Percentiles rank a stretch among this genome's conserved stretches.
phyloP scores from a whole-genome alignment of 1,139 yeast species.

The Meyerozyma carpophila region DNA sequence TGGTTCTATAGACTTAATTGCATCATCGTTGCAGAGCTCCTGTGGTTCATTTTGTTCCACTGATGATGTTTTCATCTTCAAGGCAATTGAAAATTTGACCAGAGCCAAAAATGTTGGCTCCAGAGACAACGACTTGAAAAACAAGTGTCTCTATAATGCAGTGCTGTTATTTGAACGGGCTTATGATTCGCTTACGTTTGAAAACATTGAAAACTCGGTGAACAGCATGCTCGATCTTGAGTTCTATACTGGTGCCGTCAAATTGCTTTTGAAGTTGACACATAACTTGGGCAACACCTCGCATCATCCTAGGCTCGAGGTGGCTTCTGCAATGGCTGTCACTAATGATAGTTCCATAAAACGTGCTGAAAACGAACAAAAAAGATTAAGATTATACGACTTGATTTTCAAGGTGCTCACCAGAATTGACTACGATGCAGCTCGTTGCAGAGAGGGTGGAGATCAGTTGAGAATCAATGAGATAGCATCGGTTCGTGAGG shows the following conservation, averaged over 20 bases:
- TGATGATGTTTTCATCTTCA: slow-evolving; percentile 87
- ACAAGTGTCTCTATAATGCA: slow-evolving; percentile 69
- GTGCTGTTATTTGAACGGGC: slow-evolving; percentile 75
- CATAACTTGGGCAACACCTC: slow-evolving; percentile 48
- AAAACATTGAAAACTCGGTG: slow-evolving; percentile 76
- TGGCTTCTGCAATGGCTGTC: not conserved
- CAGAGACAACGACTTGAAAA: slow-evolving; percentile 64
- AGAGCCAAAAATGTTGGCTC: slow-evolving; percentile 75
- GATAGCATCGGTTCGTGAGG: slow-evolving; percentile 57
- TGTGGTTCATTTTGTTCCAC: slow-evolving; percentile 96
- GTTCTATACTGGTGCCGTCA: slow-evolving; percentile 81
- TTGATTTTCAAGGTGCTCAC: slow-evolving; percentile 70
- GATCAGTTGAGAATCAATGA: slow-evolving; percentile 46
- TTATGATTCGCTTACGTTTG: slow-evolving; percentile 70
- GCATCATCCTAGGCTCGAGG: slow-evolving; percentile 1
- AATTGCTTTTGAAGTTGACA: slow-evolving; percentile 75
- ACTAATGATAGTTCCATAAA: slow-evolving; percentile 7
- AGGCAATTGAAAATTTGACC: slow-evolving; percentile 88
- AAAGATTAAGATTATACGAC: slow-evolving; percentile 58
- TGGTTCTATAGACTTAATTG: slow-evolving; percentile 88
- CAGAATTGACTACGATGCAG: slow-evolving; percentile 64
- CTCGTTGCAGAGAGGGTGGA: slow-evolving; percentile 42
- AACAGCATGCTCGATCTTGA: slow-evolving; percentile 72
- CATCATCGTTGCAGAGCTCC: slow-evolving; percentile 81
- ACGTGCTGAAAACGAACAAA: slow-evolving; percentile 17